These are phyloP conservation scores for Torulaspora gathmanii DNA, from an alignment of 805 yeast species.

Conservation along the genomic window DNA sequence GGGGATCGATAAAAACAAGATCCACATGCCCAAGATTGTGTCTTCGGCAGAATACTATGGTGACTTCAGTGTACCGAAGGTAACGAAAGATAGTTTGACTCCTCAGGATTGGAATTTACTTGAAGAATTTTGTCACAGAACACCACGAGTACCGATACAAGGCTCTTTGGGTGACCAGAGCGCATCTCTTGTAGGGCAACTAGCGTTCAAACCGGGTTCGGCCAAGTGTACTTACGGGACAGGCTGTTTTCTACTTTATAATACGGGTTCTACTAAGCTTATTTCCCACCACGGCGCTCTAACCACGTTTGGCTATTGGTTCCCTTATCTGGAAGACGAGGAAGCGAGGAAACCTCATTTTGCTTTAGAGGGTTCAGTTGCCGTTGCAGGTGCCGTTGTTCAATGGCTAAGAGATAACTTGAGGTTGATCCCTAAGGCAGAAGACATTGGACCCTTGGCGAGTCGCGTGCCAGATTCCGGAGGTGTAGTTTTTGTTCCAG, in stretches of 20 bases:
- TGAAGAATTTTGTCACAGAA: conserved; percentile 43
- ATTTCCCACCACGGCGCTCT: conserved; percentile 75
- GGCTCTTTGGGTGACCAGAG: conserved; percentile 95
- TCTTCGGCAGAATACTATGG: conserved; percentile 80
- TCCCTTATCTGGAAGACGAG: conserved; percentile 55
- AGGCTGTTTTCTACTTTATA: conserved; percentile 85
- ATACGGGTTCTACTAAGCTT: conserved; percentile 72
- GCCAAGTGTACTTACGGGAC: conserved; percentile 97
- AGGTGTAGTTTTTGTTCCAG: conserved; percentile 93
- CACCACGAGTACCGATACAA: conserved; percentile 66
- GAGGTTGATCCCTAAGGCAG: conserved; percentile 71
- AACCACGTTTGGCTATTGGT: conserved; percentile 89
- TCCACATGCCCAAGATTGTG: conserved; percentile 69
- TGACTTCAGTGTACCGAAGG: conserved; percentile 53
- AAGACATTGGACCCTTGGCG: conserved; percentile 88
- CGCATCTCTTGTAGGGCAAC: conserved; percentile 88
- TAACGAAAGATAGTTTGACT: conserved; percentile 46
- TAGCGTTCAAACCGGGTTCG: conserved; percentile 75
- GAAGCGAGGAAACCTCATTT: conserved; percentile 57
- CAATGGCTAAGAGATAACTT: conserved; percentile 93
- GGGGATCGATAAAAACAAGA: conserved; percentile 64
- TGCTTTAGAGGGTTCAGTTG: conserved; percentile 92
- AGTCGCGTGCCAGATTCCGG: conserved; percentile 75
- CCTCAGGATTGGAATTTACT: conserved; percentile 50
- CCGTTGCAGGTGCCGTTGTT: conserved; percentile 91